Percentiles rank a stretch among this genome's conserved stretches.
Evolutionary conservation across 139 green algal genomes (phyloP).

Genomic region (Auxenochlorella protothecoides): DNA sequence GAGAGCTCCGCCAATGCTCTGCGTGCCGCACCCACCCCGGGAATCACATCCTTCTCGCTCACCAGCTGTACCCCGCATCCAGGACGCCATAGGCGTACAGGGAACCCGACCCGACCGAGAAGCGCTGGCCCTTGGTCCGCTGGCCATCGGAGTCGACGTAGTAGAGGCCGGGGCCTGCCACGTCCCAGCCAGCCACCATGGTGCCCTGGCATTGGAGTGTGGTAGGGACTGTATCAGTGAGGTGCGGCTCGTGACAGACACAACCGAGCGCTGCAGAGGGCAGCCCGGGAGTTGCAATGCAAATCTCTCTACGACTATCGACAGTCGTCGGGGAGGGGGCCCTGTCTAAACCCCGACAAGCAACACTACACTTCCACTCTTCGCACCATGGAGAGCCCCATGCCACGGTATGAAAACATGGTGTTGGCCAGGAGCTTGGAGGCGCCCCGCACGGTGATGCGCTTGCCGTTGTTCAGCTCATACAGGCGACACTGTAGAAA

Average conservation of each 20-base stretch:
- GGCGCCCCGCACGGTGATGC: slow-evolving; percentile 90
- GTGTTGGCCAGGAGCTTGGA: slow-evolving; percentile 98
- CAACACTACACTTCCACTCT: neutral
- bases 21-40: too few relatives aligned
- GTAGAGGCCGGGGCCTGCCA: slow-evolving; percentile 82
- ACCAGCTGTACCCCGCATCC: slow-evolving; percentile 83
- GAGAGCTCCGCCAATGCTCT: too few relatives aligned
- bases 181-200: slow-evolving; percentile 92
- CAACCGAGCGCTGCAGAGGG: too few relatives aligned
- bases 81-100: slow-evolving; percentile 97
- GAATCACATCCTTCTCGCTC: neutral
- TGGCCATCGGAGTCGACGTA: slow-evolving; percentile 97
- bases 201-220: slow-evolving; percentile 56
- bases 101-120: slow-evolving; percentile 85
- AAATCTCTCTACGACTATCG: too few relatives aligned
- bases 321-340: too few relatives aligned
- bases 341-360: too few relatives aligned
- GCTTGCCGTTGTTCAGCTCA: slow-evolving; percentile 89
- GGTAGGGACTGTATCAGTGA: too few relatives aligned
- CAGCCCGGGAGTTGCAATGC: too few relatives aligned
- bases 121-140: slow-evolving; percentile 85
- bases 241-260: too few relatives aligned
- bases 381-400: slow-evolving; percentile 90
- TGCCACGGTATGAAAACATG: slow-evolving; percentile 95
- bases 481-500: slow-evolving; percentile 84